Evolutionary conservation across 2,329 filamentous ascomycete species (phyloP), one percentile per base, ranked within the genome.

Genomic region (Colletotrichum costaricense): DNA sequence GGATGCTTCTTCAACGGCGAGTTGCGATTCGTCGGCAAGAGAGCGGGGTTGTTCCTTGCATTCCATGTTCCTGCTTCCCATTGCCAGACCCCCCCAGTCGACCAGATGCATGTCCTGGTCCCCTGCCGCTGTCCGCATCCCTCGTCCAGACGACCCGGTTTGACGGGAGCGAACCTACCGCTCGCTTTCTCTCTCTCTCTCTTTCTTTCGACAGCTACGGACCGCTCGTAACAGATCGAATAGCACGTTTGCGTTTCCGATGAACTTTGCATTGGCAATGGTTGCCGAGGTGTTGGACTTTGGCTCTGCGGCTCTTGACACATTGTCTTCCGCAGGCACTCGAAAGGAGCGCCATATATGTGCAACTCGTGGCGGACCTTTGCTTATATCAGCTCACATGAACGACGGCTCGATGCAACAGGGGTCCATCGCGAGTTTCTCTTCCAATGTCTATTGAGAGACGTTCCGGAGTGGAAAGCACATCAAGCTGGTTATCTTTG

Each of bases 1-100:
- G 24, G 30, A 60, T 22, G 58, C 30, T 28, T 59, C 59, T 35
- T 26, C 52, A 56, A 65, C 33, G 22, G 52, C 67, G 66, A 56
- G 59, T 73, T 73, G 70, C 70, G 70, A 73, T 73, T 73, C 28
- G 70, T 60, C 59, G 42, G 3, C 19, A 24, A 59, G 3, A 11
- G 5, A 46, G 60, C 46, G 42, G 66, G 66, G 59, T 49, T 38
- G 7, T 28, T 5, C 69, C 69, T 52, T 68, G 69, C 19, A 22
- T 49, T 67, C 64, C 4, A 9, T 19, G 12, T 42, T 24, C 54
- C 54, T 59, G 26, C 63, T 35, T 49, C 56, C 24, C 42, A 11
- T 12, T 28, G 42, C 8, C 42, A 28, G 54, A 56, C 54, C 33
- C 26, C 54, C 26, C 22, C 22, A 28, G 46, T 55, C n/a, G 26